Base-by-base conservation (phyloP, 805 yeast genomes). In the Wilhelminamyces savonicus region DNA sequence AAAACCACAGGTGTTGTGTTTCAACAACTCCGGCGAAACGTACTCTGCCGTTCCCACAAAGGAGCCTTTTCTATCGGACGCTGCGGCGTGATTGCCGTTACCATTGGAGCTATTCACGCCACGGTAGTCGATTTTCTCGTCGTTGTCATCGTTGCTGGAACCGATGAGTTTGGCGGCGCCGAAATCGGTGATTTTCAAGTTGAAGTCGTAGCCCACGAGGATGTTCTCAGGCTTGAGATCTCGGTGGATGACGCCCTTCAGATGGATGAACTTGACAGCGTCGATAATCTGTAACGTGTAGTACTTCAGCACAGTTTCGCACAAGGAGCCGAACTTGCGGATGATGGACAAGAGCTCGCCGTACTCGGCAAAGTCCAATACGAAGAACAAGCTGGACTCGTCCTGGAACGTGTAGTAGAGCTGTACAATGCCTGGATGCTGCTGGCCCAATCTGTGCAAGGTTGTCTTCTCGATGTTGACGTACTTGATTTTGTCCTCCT, bases 31-130 rank as follows among this genome's bases (percentile, higher is more conserved):
- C 0, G 97, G 98, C 0, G 95, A 80, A 3, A 92, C 96, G 49
- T 88, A 88, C 50, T 88, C 97, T 0, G 97, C 97, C 1, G 98
- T 90, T 0, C 98, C 98, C 3, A 90, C 97, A 62, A 90, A 92
- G 0, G 97, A 87, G 14, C 64, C 69, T 32, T 54, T 54, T n/a
- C 65, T 37, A 13, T 39, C 44, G 10, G 37, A 32, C n/a, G 46
- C 49, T 12, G 50, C 49, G 13, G 64, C 56, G 11, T 65, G 58
- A 21, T 52, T 60, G n/a, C n/a, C n/a, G n/a, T n/a, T n/a, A n/a
- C n/a, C n/a, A n/a, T n/a, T n/a, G n/a, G n/a, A n/a, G 11, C 26
- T 32, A 17, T 36, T 36, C 5, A 54, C 43, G 13, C 46, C 43
- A 25, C 50, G 52, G 37, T 54, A 57, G 32, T 58, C 65, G 18